Evolutionary conservation across 257 asterid species (phyloP).

Genomic region (Scutellaria baicalensis): DNA sequence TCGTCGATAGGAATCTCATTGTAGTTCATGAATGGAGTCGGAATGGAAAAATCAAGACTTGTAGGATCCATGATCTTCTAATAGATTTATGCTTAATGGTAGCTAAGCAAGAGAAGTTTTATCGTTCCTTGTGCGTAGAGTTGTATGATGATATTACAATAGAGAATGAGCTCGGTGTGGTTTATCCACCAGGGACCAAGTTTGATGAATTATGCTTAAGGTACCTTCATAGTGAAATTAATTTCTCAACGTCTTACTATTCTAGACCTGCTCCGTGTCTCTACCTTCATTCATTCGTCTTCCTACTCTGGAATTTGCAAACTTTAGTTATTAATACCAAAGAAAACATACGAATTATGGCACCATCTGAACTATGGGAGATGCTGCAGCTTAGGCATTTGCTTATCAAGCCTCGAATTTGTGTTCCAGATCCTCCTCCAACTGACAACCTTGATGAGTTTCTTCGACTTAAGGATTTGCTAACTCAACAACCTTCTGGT

Average conservation of each 20-base stretch:
- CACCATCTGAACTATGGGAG: not conserved
- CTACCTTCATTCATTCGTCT: not conserved
- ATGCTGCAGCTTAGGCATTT: conserved; percentile 7
- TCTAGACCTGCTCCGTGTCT: no score
- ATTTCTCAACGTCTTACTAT: not conserved
- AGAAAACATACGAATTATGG: not conserved
- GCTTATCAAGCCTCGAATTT: not conserved
- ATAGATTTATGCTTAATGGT: not conserved
- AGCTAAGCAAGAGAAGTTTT: not conserved
- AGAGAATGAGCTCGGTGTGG: no score
- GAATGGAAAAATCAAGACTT: not conserved
- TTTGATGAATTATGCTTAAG: no score
- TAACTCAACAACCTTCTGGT: no score
- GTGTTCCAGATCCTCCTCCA: not conserved
- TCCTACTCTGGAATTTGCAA: not conserved
- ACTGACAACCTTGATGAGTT: not conserved
- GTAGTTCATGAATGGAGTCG: not conserved
- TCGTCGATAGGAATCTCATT: not conserved
- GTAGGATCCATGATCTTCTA: not conserved
- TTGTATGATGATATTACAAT: no score
- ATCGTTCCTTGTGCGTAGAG: no score
- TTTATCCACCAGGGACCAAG: no score
- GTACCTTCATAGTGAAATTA: no score
- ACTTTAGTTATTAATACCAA: not conserved
- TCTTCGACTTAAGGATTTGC: not conserved